Conservation (phyloP, 176 grass and related monocot species). For the Puya raimondii region DNA sequence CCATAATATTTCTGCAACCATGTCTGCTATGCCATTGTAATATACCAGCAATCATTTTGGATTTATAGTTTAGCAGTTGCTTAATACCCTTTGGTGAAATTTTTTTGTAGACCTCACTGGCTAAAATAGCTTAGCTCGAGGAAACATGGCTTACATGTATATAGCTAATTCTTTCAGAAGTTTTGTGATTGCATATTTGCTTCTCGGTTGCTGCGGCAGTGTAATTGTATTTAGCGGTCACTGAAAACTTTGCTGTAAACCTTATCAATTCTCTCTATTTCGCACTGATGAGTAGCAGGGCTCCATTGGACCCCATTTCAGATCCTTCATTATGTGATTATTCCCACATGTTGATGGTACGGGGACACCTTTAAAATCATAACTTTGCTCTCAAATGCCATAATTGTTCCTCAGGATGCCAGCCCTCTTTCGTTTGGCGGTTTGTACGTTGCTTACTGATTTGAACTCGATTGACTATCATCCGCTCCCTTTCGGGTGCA, state of each 20-base stretch:
- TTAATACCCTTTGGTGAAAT: neutral
- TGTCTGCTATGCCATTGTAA: neutral
- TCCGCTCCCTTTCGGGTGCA: no score
- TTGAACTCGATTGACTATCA: no score
- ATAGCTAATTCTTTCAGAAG: neutral
- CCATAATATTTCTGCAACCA: slow-evolving; percentile 1
- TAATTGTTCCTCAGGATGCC: no score
- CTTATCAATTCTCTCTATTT: neutral
- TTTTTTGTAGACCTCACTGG: neutral
- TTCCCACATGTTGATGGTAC: no score
- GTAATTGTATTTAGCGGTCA: neutral
- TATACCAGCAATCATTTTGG: neutral
- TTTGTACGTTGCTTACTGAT: no score
- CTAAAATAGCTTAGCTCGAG: neutral
- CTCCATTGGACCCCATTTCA: no score
- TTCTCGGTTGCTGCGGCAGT: neutral
- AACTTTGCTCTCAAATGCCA: no score
- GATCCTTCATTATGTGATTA: no score
- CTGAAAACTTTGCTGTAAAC: neutral
- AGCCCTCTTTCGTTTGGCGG: no score
- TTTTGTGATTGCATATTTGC: neutral
- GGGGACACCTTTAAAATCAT: no score
- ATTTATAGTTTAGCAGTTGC: neutral
- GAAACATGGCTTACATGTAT: neutral
- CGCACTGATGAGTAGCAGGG: no score